Base-by-base conservation (phyloP, 2,329 filamentous ascomycete genomes). In the Aspergillus fumigatus region DNA sequence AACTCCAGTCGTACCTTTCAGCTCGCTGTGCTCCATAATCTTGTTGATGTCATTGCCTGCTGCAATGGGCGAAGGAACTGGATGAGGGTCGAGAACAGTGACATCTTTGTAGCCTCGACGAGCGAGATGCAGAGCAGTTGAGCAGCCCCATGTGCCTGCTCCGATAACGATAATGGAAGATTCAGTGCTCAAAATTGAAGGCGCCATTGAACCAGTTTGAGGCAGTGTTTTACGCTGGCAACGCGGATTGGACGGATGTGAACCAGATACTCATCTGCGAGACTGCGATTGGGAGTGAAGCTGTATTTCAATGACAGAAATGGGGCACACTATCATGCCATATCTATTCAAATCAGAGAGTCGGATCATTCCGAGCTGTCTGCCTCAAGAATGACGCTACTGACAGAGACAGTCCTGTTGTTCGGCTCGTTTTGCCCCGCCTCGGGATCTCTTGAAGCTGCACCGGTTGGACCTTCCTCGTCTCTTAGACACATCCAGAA, bases 41-140 rank as follows among this genome's bases (percentile, higher is more conserved):
- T 80, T 80, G 61, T 80, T 80, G 43, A 80, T 67, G 60, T 81
- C 79, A 66, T 80, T 80, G n/a, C 78, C 79, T 3, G 79, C 78
- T 14, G 78, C 76, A 52, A 79, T 78, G 4, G 70, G 66, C 4
- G 77, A 80, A 1, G 79, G 78, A 3, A 79, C 73, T 0, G 69
- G 69, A 55, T 79, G 73, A 0, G 74, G 74, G 58, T 82, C 80
- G 10, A 83, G 68, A 5, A 82, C 75, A 3, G 73, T 80, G 55
- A 82, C 72, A 58, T 79, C 74, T 41, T 71, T 73, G 62, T 81
- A 82, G 43, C 80, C 80, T 51, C 75, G 71, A 29, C 79, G 74
- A 26, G 79, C 76, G 5, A 83, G 72, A 61, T 82, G 76, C 21
- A 81, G 70, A n/a, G 80, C 80, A n/a, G 80, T 81, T 7, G 77